Percentiles rank a stretch among this genome's conserved stretches.
phyloP scores from a whole-genome alignment of 495 filamentous ascomycete genomes.

The Trichoderma orchidacearum region DNA sequence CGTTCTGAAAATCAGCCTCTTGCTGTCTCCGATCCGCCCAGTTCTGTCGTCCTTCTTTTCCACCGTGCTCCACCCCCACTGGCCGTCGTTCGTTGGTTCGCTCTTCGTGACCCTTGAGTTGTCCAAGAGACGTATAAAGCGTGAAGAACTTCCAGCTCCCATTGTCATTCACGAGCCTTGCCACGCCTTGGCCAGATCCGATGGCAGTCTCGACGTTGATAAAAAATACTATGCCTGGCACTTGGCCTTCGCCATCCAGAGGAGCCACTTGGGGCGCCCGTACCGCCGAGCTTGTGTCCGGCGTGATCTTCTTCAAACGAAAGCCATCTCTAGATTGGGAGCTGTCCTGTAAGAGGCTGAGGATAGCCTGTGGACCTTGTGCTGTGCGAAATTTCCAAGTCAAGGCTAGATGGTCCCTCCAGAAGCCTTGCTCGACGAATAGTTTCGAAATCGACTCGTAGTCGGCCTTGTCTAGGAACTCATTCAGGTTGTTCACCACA shows the following conservation, averaged over 20 bases:
- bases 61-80: constrained; percentile 38
- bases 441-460: constrained; percentile 21
- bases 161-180: constrained; percentile 37
- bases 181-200: constrained; percentile 43
- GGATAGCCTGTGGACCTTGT: constrained; percentile 38
- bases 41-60: constrained; percentile 29
- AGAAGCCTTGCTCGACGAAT: constrained; percentile 45
- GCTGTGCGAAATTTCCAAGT: constrained; percentile 48
- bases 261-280: constrained; percentile 30
- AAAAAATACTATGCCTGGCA: constrained; percentile 38
- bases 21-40: constrained; percentile 50
- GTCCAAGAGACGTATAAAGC: constrained; percentile 44
- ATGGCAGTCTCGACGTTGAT: constrained; percentile 36
- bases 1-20: constrained; percentile 39
- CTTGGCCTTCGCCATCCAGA: constrained; percentile 29
- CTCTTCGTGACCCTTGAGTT: constrained; percentile 39
- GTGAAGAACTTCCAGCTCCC: constrained; percentile 52
- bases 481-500: constrained; percentile 35
- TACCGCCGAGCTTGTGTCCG: constrained; percentile 31
- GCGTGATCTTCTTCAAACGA: constrained; percentile 26
- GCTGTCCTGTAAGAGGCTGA: constrained; percentile 26
- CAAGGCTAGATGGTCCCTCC: constrained; percentile 48
- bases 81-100: constrained; percentile 30
- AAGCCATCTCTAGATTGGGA: constrained; percentile 12
- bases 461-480: constrained; percentile 23